Conservation (phyloP, 23 red algal genomes). For the Gracilaria gracilis region DNA sequence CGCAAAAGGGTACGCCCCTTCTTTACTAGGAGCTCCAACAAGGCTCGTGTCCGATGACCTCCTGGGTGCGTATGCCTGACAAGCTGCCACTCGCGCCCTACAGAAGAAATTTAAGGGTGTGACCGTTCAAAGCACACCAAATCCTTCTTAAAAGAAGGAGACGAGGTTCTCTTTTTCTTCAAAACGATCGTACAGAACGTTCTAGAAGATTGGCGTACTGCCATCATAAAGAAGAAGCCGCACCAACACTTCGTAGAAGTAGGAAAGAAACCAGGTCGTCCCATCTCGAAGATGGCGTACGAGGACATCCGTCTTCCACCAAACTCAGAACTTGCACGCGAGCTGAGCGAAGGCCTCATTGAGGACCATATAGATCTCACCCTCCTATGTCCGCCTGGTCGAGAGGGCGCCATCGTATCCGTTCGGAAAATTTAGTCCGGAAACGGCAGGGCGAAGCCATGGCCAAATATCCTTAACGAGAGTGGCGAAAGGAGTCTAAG, state of each 20-base stretch:
- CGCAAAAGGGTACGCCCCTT: conserved; percentile 37
- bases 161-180: conserved; percentile 11
- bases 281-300: neutral
- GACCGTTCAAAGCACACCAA: neutral
- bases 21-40: conserved; percentile 29
- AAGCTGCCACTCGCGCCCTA: neutral
- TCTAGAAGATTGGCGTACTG: neutral
- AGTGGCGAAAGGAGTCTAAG: too few relatives aligned
- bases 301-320: conserved; percentile 16
- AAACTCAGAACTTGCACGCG: neutral
- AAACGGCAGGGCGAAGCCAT: too few relatives aligned
- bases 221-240: neutral
- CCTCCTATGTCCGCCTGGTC: too few relatives aligned
- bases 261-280: neutral
- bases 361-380: too few relatives aligned
- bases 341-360: too few relatives aligned
- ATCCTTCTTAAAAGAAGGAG: neutral
- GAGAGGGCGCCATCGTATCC: too few relatives aligned
- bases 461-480: too few relatives aligned
- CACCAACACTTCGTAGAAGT: neutral
- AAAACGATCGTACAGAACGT: neutral
- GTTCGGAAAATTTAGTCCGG: too few relatives aligned
- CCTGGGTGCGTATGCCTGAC: conserved; percentile 18
- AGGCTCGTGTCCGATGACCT: conserved; percentile 34
- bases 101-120: neutral